Percentiles rank a stretch among this genome's conserved stretches.
Conservation (phyloP, 164 flowering plant species). For the Aristolochia californica region DNA sequence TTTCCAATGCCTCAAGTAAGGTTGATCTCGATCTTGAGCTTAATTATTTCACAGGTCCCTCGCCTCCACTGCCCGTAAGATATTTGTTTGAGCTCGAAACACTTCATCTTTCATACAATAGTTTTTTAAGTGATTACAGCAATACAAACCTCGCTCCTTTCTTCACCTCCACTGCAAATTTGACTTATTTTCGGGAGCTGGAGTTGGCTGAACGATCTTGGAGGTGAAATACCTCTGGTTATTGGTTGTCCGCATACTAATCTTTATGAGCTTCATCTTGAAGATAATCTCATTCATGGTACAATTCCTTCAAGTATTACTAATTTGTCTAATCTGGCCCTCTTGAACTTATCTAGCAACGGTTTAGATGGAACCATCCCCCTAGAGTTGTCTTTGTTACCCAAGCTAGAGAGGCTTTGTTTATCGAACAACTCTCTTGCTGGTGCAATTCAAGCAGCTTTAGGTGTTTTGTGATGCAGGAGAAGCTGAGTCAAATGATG, state of each 20-base stretch:
- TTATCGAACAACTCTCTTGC: constrained; percentile 19
- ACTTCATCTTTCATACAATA: constrained; percentile 40
- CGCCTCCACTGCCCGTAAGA: constrained; percentile 26
- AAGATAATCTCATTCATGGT: constrained; percentile 37
- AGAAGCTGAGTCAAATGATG: too few species aligned
- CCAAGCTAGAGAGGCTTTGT: constrained; percentile 18
- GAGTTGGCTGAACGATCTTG: constrained; percentile 38
- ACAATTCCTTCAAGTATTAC: constrained; percentile 29
- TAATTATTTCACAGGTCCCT: constrained; percentile 31
- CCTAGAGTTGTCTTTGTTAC: constrained; percentile 25
- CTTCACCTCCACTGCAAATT: constrained; percentile 32
- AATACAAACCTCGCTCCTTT: constrained; percentile 44
- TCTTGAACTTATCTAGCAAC: constrained; percentile 42
- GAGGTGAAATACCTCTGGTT: constrained; percentile 32
- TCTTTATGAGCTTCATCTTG: constrained; percentile 16
- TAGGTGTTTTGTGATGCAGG: too few species aligned
- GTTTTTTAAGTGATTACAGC: constrained; percentile 30
- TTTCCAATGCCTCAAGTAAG: constrained; percentile 27
- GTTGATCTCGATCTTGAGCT: constrained; percentile 30
- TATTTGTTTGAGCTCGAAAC: constrained; percentile 8
- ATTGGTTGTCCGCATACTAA: constrained; percentile 20
- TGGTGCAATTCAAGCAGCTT: constrained; percentile 16
- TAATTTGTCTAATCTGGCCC: constrained; percentile 19
- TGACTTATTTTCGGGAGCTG: constrained; percentile 28
- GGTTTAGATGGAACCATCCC: constrained; percentile 39